phyloP scores from a whole-genome alignment of 2,329 filamentous ascomycete species.

The Trichoderma aggressivum region DNA sequence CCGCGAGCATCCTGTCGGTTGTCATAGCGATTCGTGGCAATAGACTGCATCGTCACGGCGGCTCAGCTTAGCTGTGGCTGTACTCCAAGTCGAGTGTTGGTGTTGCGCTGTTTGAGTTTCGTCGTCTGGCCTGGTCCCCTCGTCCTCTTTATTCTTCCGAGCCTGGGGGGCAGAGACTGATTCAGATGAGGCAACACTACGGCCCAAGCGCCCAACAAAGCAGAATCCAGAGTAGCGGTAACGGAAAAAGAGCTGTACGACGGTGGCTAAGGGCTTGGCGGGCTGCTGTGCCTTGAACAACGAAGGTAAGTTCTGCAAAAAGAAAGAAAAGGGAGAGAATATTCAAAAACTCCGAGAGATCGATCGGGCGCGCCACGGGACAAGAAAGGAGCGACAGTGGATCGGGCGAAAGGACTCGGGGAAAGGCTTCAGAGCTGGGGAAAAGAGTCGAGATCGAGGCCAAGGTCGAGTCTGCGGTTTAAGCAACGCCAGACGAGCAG shows the following conservation, averaged over 20 bases:
- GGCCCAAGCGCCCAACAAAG: background rate
- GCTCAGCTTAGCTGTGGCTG: background rate
- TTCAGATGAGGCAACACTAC: background rate
- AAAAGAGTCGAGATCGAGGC: background rate
- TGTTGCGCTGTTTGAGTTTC: background rate
- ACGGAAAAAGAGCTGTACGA: background rate
- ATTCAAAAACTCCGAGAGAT: background rate
- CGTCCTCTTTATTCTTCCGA: background rate
- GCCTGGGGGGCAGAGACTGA: background rate
- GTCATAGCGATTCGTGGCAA: conserved; percentile 28
- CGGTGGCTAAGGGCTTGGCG: background rate
- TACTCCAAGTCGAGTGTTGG: background rate
- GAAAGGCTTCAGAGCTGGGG: background rate
- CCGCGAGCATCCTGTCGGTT: conserved; percentile 29
- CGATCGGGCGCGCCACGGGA: conserved; percentile 16
- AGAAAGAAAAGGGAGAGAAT: background rate
- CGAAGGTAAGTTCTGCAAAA: background rate
- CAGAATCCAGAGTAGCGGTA: background rate
- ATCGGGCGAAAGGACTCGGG: background rate
- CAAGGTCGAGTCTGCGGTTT: background rate
- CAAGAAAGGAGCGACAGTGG: conserved; percentile 18
- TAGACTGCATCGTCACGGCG: conserved; percentile 33
- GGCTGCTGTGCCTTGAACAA: background rate
- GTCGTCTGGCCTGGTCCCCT: background rate
- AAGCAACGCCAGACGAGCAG: conserved; percentile 7